Conservation (phyloP, 129 eudicot genomes). For the Calendula officinalis region DNA sequence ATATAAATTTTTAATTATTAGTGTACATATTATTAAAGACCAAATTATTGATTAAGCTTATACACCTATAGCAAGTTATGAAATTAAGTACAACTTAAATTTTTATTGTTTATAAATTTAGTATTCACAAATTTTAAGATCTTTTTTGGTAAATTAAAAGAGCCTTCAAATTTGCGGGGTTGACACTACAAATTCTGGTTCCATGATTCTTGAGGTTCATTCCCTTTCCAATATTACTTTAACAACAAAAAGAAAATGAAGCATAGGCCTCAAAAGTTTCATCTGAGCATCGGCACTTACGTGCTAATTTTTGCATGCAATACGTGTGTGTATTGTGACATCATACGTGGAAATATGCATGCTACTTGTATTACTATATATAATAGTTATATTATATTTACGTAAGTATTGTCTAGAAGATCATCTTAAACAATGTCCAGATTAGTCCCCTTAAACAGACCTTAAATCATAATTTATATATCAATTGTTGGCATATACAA, state of each 20-base stretch:
- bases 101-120: too few relatives aligned
- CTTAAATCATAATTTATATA: background rate
- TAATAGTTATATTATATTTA: background rate
- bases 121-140: too few relatives aligned
- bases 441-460: constrained; percentile 6
- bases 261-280: background rate
- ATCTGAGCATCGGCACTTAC: constrained; percentile 4
- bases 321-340: constrained; percentile 16
- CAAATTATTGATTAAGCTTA: too few relatives aligned
- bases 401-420: background rate
- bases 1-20: too few relatives aligned
- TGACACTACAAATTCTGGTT: too few relatives aligned
- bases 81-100: too few relatives aligned
- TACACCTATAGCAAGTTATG: too few relatives aligned
- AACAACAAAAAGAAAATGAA: background rate
- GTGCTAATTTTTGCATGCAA: constrained; percentile 17
- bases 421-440: constrained; percentile 2
- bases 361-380: constrained; percentile 9
- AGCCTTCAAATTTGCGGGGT: too few relatives aligned
- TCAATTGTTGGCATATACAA: background rate
- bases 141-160: too few relatives aligned
- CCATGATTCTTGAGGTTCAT: too few relatives aligned
- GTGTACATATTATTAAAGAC: too few relatives aligned
- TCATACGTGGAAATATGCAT: constrained; percentile 18
- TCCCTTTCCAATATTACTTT: too few relatives aligned